A percentile compares a stretch with the other conserved stretches of the same genome.
These are phyloP conservation scores for Pseudogymnoascus verrucosus DNA, from an alignment of 2,329 filamentous ascomycete genomes.

Conservation along the genomic window DNA sequence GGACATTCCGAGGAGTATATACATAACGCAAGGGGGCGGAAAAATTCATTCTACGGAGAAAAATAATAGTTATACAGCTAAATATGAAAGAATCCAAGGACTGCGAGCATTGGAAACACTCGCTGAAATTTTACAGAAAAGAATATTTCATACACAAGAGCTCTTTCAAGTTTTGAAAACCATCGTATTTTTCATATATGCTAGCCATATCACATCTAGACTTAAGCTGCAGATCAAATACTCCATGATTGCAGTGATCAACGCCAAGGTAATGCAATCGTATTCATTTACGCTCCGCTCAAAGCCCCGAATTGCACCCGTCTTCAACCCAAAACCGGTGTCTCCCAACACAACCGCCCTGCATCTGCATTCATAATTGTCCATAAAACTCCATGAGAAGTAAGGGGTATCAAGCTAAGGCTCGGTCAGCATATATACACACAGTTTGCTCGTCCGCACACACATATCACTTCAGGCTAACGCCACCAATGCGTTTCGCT, in stretches of 20 bases:
- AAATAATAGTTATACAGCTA: background rate
- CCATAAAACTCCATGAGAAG: conserved; percentile 4
- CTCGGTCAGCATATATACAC: background rate
- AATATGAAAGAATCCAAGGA: background rate
- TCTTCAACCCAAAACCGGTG: conserved; percentile 1
- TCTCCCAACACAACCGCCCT: background rate
- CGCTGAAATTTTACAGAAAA: background rate
- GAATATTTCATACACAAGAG: background rate
- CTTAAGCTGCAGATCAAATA: background rate
- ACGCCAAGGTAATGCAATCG: conserved; percentile 2
- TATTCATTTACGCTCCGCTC: background rate
- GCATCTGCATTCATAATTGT: background rate
- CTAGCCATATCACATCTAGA: conserved; percentile 5
- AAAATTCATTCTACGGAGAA: background rate
- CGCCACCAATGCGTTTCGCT: conserved; percentile 59
- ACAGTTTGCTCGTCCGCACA: conserved; percentile 1
- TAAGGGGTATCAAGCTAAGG: conserved; percentile 3
- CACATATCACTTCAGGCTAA: conserved; percentile 43
- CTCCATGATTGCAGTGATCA: background rate
- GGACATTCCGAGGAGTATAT: background rate
- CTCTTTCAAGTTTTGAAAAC: background rate
- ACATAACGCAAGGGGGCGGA: background rate
- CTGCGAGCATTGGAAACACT: background rate
- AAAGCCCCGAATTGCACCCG: background rate
- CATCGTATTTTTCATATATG: conserved; percentile 4